Evolutionary conservation across 2,329 filamentous ascomycete species (phyloP).

Genomic region (Clonostachys chloroleuca): DNA sequence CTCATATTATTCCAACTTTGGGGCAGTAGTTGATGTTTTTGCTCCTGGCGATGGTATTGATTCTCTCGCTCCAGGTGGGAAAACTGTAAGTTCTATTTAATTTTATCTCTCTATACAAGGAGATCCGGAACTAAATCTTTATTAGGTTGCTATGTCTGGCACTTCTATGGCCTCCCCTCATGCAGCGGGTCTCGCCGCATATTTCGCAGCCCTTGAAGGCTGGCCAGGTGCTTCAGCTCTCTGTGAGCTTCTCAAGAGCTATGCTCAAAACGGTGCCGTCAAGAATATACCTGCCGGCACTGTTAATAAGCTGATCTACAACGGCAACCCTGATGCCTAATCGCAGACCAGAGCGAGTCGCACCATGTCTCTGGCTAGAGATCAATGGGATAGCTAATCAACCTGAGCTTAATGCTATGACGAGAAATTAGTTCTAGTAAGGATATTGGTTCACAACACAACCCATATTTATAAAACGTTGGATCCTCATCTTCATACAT

Average conservation of each 20-base stretch:
- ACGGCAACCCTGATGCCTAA: slow-evolving; percentile 25
- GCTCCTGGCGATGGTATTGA: slow-evolving; percentile 94
- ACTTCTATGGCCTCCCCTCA: slow-evolving; percentile 37
- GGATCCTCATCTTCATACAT: too few species aligned
- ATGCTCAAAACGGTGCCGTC: slow-evolving; percentile 34
- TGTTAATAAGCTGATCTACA: slow-evolving; percentile 50
- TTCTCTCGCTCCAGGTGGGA: slow-evolving; percentile 38
- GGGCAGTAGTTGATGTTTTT: slow-evolving; percentile 99
- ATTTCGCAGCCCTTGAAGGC: slow-evolving; percentile 37
- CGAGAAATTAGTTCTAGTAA: too few species aligned
- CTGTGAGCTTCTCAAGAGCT: slow-evolving; percentile 35
- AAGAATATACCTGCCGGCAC: slow-evolving; percentile 34
- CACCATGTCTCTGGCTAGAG: too few species aligned
- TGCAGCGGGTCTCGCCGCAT: slow-evolving; percentile 32
- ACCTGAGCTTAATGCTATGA: too few species aligned
- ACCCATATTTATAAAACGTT: too few species aligned
- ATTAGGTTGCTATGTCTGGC: slow-evolving; percentile 26
- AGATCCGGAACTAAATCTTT: neutral
- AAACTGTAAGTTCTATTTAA: too few species aligned
- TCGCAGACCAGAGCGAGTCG: too few species aligned
- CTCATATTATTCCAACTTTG: slow-evolving; percentile 99
- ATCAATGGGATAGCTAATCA: too few species aligned
- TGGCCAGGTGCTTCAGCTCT: slow-evolving; percentile 36
- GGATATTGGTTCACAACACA: too few species aligned
- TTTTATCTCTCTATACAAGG: too few species aligned